These are phyloP conservation scores for Hanseniaspora gamundiae DNA, from an alignment of 1,139 yeast genomes.

Conservation along the genomic window DNA sequence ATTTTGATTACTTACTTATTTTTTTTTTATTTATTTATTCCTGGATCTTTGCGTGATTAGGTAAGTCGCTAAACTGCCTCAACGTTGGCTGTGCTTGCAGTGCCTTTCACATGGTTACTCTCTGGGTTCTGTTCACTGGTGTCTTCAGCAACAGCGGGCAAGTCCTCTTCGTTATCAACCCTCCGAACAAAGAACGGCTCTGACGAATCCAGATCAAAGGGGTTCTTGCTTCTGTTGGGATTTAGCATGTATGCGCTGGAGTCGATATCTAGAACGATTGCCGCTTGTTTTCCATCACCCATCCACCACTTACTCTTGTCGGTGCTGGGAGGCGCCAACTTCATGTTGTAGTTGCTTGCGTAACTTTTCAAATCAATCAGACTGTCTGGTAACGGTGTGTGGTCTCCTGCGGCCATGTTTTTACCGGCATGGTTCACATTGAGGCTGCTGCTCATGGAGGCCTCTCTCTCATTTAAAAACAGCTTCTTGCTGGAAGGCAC, in stretches of 20 bases:
- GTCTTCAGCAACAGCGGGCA: background rate
- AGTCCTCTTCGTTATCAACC: slow-evolving; percentile 8
- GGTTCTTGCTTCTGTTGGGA: slow-evolving; percentile 57
- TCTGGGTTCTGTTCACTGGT: background rate
- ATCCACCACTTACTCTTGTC: slow-evolving; percentile 88
- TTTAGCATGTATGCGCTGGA: slow-evolving; percentile 39
- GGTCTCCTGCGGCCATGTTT: background rate
- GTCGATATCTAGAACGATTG: slow-evolving; percentile 33
- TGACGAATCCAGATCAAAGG: slow-evolving; percentile 37
- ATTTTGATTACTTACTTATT: too few relatives aligned
- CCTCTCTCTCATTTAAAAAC: slow-evolving; percentile 14
- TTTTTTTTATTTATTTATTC: too few relatives aligned
- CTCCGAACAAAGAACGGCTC: slow-evolving; percentile 30
- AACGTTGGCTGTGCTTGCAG: slow-evolving; percentile 27
- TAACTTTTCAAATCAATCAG: slow-evolving; percentile 13
- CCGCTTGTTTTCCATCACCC: slow-evolving; percentile 63
- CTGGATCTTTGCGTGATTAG: too few relatives aligned
- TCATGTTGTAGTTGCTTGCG: slow-evolving; percentile 5
- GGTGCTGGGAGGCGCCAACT: slow-evolving; percentile 81
- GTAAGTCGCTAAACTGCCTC: slow-evolving; percentile 23
- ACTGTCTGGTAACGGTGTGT: slow-evolving; percentile 15
- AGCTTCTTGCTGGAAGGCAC: background rate
- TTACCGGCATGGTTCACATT: slow-evolving; percentile 9
- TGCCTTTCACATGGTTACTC: background rate
- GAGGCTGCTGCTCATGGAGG: slow-evolving; percentile 10